Evolutionary conservation across 2,329 filamentous ascomycete species (phyloP), one percentile per base, ranked within the genome.

Genomic region (Fusarium globosum): DNA sequence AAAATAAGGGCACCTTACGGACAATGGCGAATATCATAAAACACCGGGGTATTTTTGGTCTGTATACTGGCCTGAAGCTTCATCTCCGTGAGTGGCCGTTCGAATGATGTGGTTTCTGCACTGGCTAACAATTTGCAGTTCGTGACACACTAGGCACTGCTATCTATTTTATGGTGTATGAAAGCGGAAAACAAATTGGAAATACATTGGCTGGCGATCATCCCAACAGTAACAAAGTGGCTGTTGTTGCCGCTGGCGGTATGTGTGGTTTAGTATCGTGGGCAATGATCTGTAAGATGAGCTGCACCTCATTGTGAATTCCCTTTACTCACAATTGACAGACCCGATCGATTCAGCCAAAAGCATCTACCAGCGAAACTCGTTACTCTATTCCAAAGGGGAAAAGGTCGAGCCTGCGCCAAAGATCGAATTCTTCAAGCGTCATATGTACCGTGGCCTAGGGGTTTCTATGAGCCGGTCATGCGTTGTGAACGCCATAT

Each of bases 151-250:
- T 96, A 68, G 94, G 94, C 61, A 97, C 94, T 3, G 89, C 90
- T 36, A 94, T 96, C 65, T 97, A 97, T 81, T 97, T 97, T 79
- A 94, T 93, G 84, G 95, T 94, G 36, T 97, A 97, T 81, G 94
- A 97, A 82, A 95, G 93, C 80, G 90, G 91, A 76, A 97, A 97
- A 80, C 94, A 96, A 81, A 83, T 96, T 30, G 88, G 95, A 72
- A 93, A 92, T 26, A 94, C 93, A 21, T 90, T 93, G 72, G 90
- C 89, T 46, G 89, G 92, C 53, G 92, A 93, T 72, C 88, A 88
- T 69, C 91, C 91, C 13, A 90, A 93, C n/a, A 94, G 92, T 55
- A 93, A 93, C 78, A 93, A 93, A n/a, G 81, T 94, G 61, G 92
- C 94, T 21, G 93, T 96, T 38, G 89, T 95, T 20, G 86, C 92